Percentiles rank a stretch among this genome's conserved stretches.
Evolutionary conservation across 2,329 filamentous ascomycete genomes (phyloP).

Genomic region (Colletotrichum filicis): DNA sequence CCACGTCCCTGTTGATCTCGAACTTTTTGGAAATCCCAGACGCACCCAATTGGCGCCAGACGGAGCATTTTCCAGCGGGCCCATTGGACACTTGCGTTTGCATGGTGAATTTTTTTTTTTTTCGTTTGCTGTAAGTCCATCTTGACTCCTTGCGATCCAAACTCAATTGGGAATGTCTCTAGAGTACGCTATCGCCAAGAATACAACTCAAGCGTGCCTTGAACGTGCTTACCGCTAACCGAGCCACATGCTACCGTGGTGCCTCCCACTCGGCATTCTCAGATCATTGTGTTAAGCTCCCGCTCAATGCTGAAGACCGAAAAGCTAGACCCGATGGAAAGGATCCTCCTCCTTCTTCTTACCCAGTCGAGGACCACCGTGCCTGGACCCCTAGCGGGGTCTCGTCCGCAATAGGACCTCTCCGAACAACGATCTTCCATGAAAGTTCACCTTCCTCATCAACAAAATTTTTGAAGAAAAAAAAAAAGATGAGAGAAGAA

Average conservation of each 20-base stretch:
- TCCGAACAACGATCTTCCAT: background rate
- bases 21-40: constrained; percentile 23
- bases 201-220: background rate
- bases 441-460: background rate
- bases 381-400: background rate
- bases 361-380: background rate
- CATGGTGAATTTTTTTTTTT: constrained; percentile 3
- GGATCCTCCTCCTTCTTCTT: background rate
- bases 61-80: constrained; percentile 5
- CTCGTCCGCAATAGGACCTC: background rate
- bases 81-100: background rate
- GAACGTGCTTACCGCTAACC: constrained; percentile 9
- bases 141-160: background rate
- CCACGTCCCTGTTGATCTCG: constrained; percentile 31
- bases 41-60: background rate
- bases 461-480: background rate
- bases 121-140: background rate
- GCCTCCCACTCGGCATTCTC: background rate
- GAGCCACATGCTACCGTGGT: no score
- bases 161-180: constrained; percentile 11
- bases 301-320: background rate
- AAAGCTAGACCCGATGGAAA: background rate
- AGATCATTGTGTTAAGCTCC: background rate
- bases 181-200: background rate
- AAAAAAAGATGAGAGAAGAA: background rate